Percentiles rank a stretch among this genome's conserved stretches.
These are phyloP conservation scores for Fraxinus anomala DNA, from an alignment of 257 asterid genomes.

Conservation along the genomic window DNA sequence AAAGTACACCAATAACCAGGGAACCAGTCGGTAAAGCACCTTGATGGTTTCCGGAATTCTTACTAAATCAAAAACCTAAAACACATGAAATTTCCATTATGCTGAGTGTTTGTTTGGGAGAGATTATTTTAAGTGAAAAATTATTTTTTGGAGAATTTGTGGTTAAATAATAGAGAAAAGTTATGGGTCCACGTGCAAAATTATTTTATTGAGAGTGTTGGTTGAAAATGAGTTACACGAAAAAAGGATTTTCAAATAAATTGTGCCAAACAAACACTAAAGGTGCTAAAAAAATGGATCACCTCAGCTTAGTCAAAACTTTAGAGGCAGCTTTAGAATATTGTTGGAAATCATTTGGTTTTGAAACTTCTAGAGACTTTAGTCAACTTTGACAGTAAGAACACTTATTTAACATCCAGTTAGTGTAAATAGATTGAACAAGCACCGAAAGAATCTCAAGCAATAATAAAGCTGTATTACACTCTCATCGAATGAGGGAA, in stretches of 20 bases:
- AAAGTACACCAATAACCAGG: too few relatives aligned
- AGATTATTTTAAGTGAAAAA: too few relatives aligned
- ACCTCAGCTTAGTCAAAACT: not conserved
- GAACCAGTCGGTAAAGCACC: not conserved
- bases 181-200: too few relatives aligned
- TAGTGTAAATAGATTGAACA: slow-evolving; percentile 14
- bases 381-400: slow-evolving; percentile 1
- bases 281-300: slow-evolving; percentile 4
- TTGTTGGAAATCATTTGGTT: not conserved
- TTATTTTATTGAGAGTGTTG: too few relatives aligned
- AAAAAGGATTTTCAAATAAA: too few relatives aligned
- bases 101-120: not conserved
- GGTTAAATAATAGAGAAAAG: too few relatives aligned
- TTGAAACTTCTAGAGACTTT: not conserved
- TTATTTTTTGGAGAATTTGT: too few relatives aligned
- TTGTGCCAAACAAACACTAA: too few relatives aligned
- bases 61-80: slow-evolving; percentile 9
- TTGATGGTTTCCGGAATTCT: slow-evolving; percentile 13
- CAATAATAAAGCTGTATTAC: not conserved
- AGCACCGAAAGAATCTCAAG: not conserved
- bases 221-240: too few relatives aligned
- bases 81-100: slow-evolving; percentile 15
- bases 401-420: not conserved
- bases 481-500: slow-evolving; percentile 2
- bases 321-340: slow-evolving; percentile 10